Conservation (phyloP, 1,284 basidiomycete species). For the Sphagnurus paluster region DNA sequence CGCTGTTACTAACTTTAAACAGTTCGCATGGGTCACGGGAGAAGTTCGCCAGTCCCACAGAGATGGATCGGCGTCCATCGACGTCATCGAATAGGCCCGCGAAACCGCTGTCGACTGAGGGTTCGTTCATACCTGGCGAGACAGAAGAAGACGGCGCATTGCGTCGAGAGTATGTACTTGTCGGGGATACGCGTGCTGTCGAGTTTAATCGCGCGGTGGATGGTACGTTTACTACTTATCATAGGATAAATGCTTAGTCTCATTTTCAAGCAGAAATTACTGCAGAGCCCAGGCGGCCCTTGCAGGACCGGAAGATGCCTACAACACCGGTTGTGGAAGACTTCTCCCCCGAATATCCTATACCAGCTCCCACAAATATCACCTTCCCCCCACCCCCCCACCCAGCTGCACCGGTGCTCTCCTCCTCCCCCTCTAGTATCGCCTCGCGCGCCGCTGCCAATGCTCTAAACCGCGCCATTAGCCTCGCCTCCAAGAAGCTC, state of each 20-base stretch:
- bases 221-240: constrained; percentile 39
- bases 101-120: constrained; percentile 55
- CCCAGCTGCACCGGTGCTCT: constrained; percentile 43
- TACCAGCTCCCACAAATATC: constrained; percentile 35
- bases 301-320: constrained; percentile 52
- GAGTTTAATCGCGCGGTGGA: constrained; percentile 80
- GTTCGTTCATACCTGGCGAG: constrained; percentile 76
- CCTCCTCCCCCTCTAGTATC: constrained; percentile 63
- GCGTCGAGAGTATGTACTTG: constrained; percentile 75
- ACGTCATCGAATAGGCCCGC: constrained; percentile 14
- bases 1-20: neutral
- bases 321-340: constrained; percentile 48
- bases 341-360: constrained; percentile 29
- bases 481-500: constrained; percentile 86
- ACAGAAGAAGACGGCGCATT: constrained; percentile 77
- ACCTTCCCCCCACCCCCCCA: constrained; percentile 72
- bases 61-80: constrained; percentile 14
- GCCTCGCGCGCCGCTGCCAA: constrained; percentile 64
- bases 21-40: constrained; percentile 13
- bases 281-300: constrained; percentile 54
- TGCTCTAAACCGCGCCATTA: constrained; percentile 84
- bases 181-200: constrained; percentile 71
- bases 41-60: constrained; percentile 10
- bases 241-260: constrained; percentile 3
- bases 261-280: constrained; percentile 68